Base-by-base conservation (phyloP, 805 yeast species). In the Kurtzmaniella cleridarum region DNA sequence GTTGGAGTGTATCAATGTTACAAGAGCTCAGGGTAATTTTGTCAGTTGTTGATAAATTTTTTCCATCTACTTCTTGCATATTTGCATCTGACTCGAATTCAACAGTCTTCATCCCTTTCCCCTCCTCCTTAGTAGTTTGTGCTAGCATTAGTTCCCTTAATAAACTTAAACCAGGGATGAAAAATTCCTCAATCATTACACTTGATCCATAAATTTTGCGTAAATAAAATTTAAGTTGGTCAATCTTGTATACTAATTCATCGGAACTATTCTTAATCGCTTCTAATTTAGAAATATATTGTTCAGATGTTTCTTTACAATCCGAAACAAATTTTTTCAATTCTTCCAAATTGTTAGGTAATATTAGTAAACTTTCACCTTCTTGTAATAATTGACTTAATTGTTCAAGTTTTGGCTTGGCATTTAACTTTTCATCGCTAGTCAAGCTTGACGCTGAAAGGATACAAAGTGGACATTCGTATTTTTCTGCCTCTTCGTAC, bases 191-290 rank as follows among this genome's bases (percentile, higher is more conserved):
- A 20, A 53, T 40, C 7, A 52, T 39, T 7, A 63, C 42, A 3
- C 62, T 59, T 33, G 60, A 44, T 2, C 67, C 66, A 42, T 62
- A 63, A 0, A 57, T 30, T 35, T 60, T 62, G 27, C 69, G 44
- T 16, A 61, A 41, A 2, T 50, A 27, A 36, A 55, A 62, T 35
- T 41, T 45, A 23, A 56, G 46, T 24, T 37, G 36, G 45, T 59
- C 66, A 13, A 60, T 26, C 35, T 50, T 53, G 13, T 38, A 32
- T 3, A 39, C 40, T 11, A 41, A 30, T 10, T 30, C 16, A 17
- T 12, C 5, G 11, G 17, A 12, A 8, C 26, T 34, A 3, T 38
- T 32, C 15, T 45, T 46, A 15, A 57, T 48, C 3, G 36, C 34
- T n/a, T 41, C 39, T n/a, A 55, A 40, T 12, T 45, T 36, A 3